Base-by-base conservation (phyloP, 371 early-diverging fungal species). In the Syncephalastrum sp. region DNA sequence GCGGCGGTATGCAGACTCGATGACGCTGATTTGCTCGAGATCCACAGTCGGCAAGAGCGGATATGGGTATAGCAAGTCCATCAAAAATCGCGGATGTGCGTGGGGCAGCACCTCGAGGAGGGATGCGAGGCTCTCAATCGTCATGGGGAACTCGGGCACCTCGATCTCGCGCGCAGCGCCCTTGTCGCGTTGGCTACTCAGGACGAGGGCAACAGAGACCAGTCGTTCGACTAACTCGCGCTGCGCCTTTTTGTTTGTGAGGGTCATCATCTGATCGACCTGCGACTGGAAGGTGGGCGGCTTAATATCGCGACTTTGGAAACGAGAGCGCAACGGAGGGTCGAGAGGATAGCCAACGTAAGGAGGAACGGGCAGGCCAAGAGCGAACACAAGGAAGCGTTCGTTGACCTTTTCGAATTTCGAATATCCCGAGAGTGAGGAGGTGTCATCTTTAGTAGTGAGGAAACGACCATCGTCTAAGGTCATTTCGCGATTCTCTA, bases 401-500 rank as follows among this genome's bases (percentile, higher is more conserved):
- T 87, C 86, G 46, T 79, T 81, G 4, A 90, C 89, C 58, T 89
- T 84, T 47, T 89, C 86, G 53, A 93, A 75, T 50, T 49, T 53
- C n/a, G 54, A 45, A 48, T 60, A 53, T 1, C 54, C 60, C 27
- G 42, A n/a, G 38, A 33, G 38, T 16, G 49, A 16, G 27, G 29
- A 33, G 56, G 85, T 86, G 19, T 75, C 60, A n/a, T 83, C 83
- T 59, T 83, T 81, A 25, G 87, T 80, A 12, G 89, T 86, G 47
- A 93, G 75, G 68, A 90, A 91, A 3, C 90, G 79, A 17, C 93
- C 93, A 64, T 93, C 92, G 56, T 93, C 94, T 41, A 93, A 70
- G 24, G 85, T 70, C 92, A 93, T 92, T 74, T 93, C 94, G 45
- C 94, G 74, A 61, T 93, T 93, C 64, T 93, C 94, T 45, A 93